These are phyloP conservation scores for Phytophthora sojae DNA, from an alignment of 352 stramenopile species.

Conservation along the genomic window DNA sequence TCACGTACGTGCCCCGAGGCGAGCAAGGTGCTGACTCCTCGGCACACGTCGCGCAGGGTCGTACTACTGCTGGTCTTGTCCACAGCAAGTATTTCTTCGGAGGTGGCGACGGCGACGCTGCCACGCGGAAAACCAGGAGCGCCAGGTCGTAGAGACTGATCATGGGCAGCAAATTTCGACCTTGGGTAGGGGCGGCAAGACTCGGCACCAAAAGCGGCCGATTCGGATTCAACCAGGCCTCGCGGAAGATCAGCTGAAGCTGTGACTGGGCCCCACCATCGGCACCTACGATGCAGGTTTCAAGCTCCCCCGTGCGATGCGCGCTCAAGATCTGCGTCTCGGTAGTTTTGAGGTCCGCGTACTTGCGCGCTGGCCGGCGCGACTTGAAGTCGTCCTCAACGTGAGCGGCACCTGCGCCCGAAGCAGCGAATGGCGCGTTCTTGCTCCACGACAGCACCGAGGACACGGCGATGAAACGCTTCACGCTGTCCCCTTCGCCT, in stretches of 20 bases:
- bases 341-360: slow-evolving; percentile 77
- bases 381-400: slow-evolving; percentile 83
- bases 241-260: slow-evolving; percentile 71
- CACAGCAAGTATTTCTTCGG: slow-evolving; percentile 74
- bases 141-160: slow-evolving; percentile 88
- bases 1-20: slow-evolving; percentile 58
- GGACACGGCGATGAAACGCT: slow-evolving; percentile 80
- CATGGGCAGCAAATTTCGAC: slow-evolving; percentile 83
- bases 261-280: slow-evolving; percentile 80
- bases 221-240: slow-evolving; percentile 76
- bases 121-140: slow-evolving; percentile 55
- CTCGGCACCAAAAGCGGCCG: slow-evolving; percentile 67
- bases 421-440: slow-evolving; percentile 60
- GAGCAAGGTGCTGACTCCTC: slow-evolving; percentile 65
- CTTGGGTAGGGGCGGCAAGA: slow-evolving; percentile 35
- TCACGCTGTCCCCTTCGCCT: slow-evolving; percentile 43
- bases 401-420: slow-evolving; percentile 47
- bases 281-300: slow-evolving; percentile 76
- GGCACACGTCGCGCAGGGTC: slow-evolving; percentile 70
- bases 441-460: slow-evolving; percentile 86
- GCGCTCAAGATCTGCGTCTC: slow-evolving; percentile 88
- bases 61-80: slow-evolving; percentile 62
- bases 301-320: slow-evolving; percentile 62
- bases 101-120: slow-evolving; percentile 37
- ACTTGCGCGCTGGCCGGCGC: slow-evolving; percentile 73